phyloP scores from a whole-genome alignment of 495 filamentous ascomycete genomes.

The Neurospora sublineolata region DNA sequence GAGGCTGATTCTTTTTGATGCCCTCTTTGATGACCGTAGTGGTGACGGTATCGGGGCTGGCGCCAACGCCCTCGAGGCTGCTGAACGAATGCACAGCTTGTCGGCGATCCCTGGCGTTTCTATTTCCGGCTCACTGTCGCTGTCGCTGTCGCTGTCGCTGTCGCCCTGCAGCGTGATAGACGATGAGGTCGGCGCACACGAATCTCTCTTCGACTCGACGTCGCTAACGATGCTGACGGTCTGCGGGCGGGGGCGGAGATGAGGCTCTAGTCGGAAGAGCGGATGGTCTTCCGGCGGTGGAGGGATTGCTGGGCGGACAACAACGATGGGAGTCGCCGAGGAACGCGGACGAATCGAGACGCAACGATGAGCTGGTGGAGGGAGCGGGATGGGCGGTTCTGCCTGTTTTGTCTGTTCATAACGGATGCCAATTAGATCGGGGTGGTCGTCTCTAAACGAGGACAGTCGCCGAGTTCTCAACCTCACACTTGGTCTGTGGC shows the following conservation, averaged over 20 bases:
- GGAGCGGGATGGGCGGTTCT: conserved; percentile 44
- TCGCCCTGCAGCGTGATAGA: conserved; percentile 37
- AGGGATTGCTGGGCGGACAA: conserved; percentile 28
- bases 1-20: neutral
- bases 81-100: neutral
- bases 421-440: conserved; percentile 36
- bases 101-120: neutral
- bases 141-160: conserved; percentile 19
- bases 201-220: conserved; percentile 37
- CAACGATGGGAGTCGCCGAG: conserved; percentile 14
- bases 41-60: neutral
- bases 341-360: conserved; percentile 1
- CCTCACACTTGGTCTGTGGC: conserved; percentile 24
- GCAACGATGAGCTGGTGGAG: conserved; percentile 28
- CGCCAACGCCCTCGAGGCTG: neutral
- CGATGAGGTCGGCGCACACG: conserved; percentile 39
- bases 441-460: conserved; percentile 34
- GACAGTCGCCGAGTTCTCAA: conserved; percentile 23
- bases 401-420: conserved; percentile 46
- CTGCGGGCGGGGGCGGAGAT: conserved; percentile 9
- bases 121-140: neutral
- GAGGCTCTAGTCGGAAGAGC: conserved; percentile 28
- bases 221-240: neutral
- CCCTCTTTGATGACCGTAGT: neutral
- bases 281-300: conserved; percentile 38